Base-by-base conservation (phyloP, 108 stramenopile species). In the Skeletonema marinoi region DNA sequence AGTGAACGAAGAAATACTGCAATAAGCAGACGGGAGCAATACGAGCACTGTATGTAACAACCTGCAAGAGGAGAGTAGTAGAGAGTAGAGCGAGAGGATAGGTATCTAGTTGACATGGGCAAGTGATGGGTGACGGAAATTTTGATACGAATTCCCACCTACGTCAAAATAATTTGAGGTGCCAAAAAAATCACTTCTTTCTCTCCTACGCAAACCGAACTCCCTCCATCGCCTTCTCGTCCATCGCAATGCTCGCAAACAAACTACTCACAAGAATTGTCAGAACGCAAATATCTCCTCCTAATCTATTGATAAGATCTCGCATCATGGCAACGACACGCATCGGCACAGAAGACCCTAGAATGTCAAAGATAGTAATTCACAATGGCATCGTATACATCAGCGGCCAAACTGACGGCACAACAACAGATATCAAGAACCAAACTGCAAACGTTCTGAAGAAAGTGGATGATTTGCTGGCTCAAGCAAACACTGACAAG, bases 341-440 rank as follows among this genome's bases (percentile, higher is more conserved):
- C 12, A 51, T 51, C 17, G 50, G 50, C 17, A 51, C 50, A 4
- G 17, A 17, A 17, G 66, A 67, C 19, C 66, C 70, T 6, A 10
- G 70, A 6, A 63, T 63, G 70, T 61, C 70, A 32, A 32, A 69
- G 65, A 69, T 66, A 8, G 77, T 81, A 8, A 39, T 80, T 17
- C 84, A 85, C 69, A 85, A 85, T 31, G 64, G 64, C 58, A 73
- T 79, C 14, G 80, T 85, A 12, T 85, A 85, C 66, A 68, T 85
- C 33, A 63, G 67, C 31, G 84, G 84, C 9, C 84, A 85, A 66
- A 71, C 76, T n/a, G 84, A 83, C 75, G 77, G 62, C 8, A 74
- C 82, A 7, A 51, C 77, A 5, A 60, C 68, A 0, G 82, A 83
- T 62, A 31, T 85, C 41, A 46, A 41, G 4, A 46, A 51, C 3